phyloP scores from a whole-genome alignment of 179 eudicot genomes.

The Heliamphora pulchella region DNA sequence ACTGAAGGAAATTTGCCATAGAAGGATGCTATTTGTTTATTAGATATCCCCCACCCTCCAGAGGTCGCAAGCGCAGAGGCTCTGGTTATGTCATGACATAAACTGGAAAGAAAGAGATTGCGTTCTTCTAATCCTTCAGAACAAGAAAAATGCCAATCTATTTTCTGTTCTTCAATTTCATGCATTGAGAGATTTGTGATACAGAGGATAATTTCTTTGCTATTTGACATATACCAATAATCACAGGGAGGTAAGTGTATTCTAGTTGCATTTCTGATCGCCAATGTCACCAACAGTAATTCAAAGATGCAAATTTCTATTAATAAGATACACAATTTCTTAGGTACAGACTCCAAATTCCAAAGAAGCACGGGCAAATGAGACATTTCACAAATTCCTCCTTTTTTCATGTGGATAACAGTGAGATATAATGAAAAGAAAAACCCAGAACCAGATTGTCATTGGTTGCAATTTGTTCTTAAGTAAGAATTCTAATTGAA shows the following conservation, averaged over 20 bases:
- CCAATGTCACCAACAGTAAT: not conserved
- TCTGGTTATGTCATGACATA: not conserved
- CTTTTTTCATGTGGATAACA: not conserved
- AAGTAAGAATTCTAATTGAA: not conserved
- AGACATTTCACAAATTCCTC: not conserved
- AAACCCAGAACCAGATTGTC: not conserved
- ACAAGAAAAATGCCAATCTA: not conserved
- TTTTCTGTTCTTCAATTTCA: not conserved
- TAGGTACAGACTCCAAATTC: not conserved
- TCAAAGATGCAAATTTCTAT: not conserved
- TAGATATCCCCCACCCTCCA: not conserved
- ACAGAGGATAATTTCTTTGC: not conserved
- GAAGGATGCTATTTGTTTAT: not conserved
- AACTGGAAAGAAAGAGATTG: not conserved
- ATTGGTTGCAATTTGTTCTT: not conserved
- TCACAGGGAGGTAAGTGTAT: not conserved
- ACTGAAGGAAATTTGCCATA: not conserved
- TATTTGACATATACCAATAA: not conserved
- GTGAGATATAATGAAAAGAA: not conserved
- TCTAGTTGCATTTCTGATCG: not conserved
- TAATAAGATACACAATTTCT: not conserved
- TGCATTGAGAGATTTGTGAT: not conserved
- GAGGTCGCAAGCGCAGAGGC: too few species aligned
- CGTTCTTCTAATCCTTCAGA: not conserved
- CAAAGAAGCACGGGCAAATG: not conserved